Evolutionary conservation across 2,329 filamentous ascomycete species (phyloP).

Genomic region (Penicillium brevicompactum): DNA sequence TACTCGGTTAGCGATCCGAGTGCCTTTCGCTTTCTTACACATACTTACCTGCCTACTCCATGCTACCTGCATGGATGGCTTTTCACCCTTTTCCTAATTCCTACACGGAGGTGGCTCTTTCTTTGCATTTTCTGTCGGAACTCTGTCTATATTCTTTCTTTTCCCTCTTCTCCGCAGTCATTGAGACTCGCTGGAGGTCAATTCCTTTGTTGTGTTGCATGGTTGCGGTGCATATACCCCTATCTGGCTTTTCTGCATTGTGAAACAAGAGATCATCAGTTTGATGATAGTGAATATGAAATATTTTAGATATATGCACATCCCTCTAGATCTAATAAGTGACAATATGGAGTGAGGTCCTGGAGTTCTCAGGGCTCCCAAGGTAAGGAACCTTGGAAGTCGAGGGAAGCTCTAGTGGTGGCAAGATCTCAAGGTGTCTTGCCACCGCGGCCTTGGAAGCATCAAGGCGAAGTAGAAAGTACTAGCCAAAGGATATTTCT

Average conservation of each 20-base stretch:
- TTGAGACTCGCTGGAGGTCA: conserved; percentile 18
- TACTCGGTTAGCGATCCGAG: conserved; percentile 23
- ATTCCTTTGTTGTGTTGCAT: conserved; percentile 30
- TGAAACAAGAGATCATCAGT: conserved; percentile 22
- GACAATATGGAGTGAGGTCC: too few species aligned
- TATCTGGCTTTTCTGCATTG: conserved; percentile 32
- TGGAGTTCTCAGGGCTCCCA: too few species aligned
- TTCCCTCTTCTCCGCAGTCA: conserved; percentile 16
- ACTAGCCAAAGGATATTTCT: neutral
- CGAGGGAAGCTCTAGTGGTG: neutral
- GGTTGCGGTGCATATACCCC: conserved; percentile 36
- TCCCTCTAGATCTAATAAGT: neutral
- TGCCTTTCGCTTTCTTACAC: conserved; percentile 29
- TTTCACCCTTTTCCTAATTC: conserved; percentile 17
- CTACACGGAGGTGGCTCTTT: conserved; percentile 17
- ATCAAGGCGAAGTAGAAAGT: neutral
- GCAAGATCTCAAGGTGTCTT: neutral
- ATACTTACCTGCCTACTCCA: conserved; percentile 25
- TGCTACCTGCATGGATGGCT: conserved; percentile 27
- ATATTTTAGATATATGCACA: neutral
- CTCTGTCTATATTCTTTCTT: conserved; percentile 17
- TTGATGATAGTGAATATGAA: conserved; percentile 15
- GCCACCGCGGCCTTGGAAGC: neutral
- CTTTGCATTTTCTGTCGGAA: conserved; percentile 19
- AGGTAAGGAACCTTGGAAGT: neutral